Evolutionary conservation across 345 rosid species (phyloP), one percentile per base, ranked within the genome.

Genomic region (Lenwebbia sp.): DNA sequence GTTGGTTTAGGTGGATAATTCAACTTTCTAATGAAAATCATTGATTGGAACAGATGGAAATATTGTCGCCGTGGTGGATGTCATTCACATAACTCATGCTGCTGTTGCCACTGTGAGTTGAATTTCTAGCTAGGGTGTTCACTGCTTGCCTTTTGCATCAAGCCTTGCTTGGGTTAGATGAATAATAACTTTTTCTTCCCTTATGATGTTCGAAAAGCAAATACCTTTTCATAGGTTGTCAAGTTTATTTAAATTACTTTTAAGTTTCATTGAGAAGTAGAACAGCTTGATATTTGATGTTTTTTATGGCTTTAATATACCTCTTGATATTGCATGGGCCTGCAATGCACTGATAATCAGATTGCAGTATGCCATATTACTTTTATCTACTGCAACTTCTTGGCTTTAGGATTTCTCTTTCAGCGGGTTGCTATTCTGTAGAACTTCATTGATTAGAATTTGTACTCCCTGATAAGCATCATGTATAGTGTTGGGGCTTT

Each of bases 41-140:
- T 41, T 87, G 51, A 82, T 86, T 90, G 87, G 84, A 75, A 55
- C 97, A 96, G 99, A 95, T 83, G 99, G 98, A 88, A 91, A 90
- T 89, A 84, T 98, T 81, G 95, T 90, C 88, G 93, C 96, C 50
- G 98, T 95, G 87, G 90, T 98, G 87, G 98, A 95, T 90, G 99
- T 96, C 87, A 91, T 98, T 87, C 93, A 93, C 90, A 92, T 95
- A 56, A 95, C 98, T 86, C 98, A 98, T 88, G 99, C 99, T 87
- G 99, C 99, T 52, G 96, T 98, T 82, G 95, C 99, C 83, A 93
- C 99, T 30, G 98, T 96, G 92, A 93, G 94, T 92, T 85, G 86
- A 83, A 55, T 74, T 10, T 26, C 21, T 88, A 47, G 40, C 50
- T 83, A 83, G 84, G 44, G 82, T 22, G 49, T 14, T 51, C 83